phyloP scores from a whole-genome alignment of 2,329 filamentous ascomycete genomes.

The Scytalidium sp. region DNA sequence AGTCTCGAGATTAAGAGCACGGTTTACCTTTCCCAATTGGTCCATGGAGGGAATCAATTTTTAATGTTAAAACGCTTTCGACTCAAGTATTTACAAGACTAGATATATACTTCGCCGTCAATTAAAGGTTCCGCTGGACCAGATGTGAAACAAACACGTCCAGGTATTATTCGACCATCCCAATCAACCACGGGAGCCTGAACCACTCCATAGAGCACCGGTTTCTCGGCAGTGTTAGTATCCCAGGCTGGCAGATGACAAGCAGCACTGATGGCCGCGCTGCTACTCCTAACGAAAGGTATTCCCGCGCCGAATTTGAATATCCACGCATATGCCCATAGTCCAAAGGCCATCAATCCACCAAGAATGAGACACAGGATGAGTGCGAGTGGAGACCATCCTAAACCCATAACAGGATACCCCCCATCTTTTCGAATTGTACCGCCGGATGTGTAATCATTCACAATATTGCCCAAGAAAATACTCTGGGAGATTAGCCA shows the following conservation, averaged over 20 bases:
- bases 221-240: background rate
- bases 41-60: too few relatives aligned
- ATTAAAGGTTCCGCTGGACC: too few relatives aligned
- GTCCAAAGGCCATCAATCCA: background rate
- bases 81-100: too few relatives aligned
- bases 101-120: too few relatives aligned
- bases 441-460: background rate
- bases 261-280: slow-evolving; percentile 3
- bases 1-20: too few relatives aligned
- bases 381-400: background rate
- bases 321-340: too few relatives aligned
- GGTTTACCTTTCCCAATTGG: too few relatives aligned
- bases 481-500: slow-evolving; percentile 1
- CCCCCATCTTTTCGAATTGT: too few relatives aligned
- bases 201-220: background rate
- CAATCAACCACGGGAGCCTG: too few relatives aligned
- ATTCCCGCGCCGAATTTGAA: background rate
- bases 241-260: background rate
- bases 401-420: background rate
- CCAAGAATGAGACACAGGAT: background rate
- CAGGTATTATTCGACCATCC: too few relatives aligned
- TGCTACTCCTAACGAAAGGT: background rate
- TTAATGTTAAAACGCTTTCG: too few relatives aligned
- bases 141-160: too few relatives aligned
- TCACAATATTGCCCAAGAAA: background rate